These are phyloP conservation scores for Sclerotinia spermophila DNA, from an alignment of 2,329 filamentous ascomycete species.

Conservation along the genomic window DNA sequence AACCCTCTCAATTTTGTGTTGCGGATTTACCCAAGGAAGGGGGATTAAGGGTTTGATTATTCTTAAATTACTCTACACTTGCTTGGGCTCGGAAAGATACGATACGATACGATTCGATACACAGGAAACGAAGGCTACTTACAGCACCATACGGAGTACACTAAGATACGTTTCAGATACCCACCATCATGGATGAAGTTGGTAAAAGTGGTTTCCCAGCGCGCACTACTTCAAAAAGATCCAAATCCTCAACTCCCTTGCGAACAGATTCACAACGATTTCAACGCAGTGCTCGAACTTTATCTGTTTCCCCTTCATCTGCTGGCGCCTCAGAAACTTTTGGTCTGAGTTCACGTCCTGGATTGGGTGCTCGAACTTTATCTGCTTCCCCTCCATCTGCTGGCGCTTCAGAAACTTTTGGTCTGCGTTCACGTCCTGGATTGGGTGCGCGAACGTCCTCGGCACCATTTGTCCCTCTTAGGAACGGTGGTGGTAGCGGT, in stretches of 20 bases:
- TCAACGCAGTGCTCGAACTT: slow-evolving; percentile 11
- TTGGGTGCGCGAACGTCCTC: slow-evolving; percentile 17
- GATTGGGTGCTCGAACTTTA: slow-evolving; percentile 16
- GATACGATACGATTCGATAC: background rate
- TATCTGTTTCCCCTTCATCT: slow-evolving; percentile 19
- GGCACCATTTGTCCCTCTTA: slow-evolving; percentile 16
- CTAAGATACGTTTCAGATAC: background rate
- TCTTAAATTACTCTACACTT: background rate
- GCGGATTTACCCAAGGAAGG: background rate
- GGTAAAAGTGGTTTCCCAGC: slow-evolving; percentile 15
- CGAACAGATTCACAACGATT: slow-evolving; percentile 15
- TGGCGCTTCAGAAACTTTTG: background rate
- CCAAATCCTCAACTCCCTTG: slow-evolving; percentile 16
- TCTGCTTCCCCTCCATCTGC: slow-evolving; percentile 20
- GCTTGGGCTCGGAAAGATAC: background rate
- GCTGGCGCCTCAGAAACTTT: background rate
- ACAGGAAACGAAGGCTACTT: background rate
- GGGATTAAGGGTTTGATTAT: slow-evolving; percentile 2
- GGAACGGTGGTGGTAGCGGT: background rate
- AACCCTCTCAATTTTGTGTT: slow-evolving; percentile 10
- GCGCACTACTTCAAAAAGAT: slow-evolving; percentile 15
- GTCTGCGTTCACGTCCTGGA: slow-evolving; percentile 14
- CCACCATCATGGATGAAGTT: slow-evolving; percentile 25
- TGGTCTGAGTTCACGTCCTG: slow-evolving; percentile 13
- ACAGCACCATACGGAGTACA: slow-evolving; percentile 1